Evolutionary conservation across 139 green algal genomes (phyloP).

Genomic region (Chlamydomonas sp.): DNA sequence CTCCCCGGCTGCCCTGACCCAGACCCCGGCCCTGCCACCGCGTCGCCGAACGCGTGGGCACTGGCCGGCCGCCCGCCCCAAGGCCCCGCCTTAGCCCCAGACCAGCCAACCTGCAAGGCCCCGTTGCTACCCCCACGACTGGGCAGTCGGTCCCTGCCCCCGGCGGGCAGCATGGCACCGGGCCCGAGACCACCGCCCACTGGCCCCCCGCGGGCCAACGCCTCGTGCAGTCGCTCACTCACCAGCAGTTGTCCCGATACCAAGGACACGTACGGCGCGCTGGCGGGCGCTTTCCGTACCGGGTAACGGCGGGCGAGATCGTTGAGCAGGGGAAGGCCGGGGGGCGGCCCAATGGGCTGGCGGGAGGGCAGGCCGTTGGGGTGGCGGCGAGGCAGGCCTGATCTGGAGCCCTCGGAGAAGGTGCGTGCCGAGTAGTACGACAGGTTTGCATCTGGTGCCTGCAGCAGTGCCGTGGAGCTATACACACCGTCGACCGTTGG

Average conservation of each 20-base stretch:
- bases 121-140: too few species aligned
- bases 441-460: not conserved
- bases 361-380: slow-evolving; percentile 10
- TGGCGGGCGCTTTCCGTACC: not conserved
- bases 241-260: not conserved
- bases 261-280: not conserved
- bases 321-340: not conserved
- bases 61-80: too few species aligned
- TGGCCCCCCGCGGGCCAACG: too few species aligned
- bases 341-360: not conserved
- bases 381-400: not conserved
- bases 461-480: not conserved
- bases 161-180: too few species aligned
- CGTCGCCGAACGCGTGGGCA: too few species aligned
- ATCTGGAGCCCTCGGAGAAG: not conserved
- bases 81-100: too few species aligned
- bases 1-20: too few species aligned
- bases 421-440: not conserved
- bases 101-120: too few species aligned
- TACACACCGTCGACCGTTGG: too few species aligned
- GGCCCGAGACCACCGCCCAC: too few species aligned
- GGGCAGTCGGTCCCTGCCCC: too few species aligned
- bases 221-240: not conserved
- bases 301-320: slow-evolving; percentile 17
- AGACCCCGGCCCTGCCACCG: too few species aligned